Conservation (phyloP, 163 green algal species). For the Chloromonas sp. region DNA sequence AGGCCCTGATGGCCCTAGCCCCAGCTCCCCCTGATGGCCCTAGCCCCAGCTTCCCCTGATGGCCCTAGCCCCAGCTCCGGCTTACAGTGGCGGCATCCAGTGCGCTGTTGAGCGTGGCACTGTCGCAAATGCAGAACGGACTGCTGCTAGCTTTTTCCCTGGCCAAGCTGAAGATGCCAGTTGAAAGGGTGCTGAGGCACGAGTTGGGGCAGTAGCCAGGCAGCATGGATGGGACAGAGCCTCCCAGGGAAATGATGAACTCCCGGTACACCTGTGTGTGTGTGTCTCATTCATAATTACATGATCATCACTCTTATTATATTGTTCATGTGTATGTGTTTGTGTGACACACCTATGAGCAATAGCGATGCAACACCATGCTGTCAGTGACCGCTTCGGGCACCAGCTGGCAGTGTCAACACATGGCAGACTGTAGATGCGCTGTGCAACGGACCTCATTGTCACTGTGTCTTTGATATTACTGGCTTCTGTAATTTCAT, state of each 20-base stretch:
- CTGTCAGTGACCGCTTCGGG: too few species aligned
- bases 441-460: too few species aligned
- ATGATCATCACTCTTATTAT: not conserved
- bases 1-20: too few species aligned
- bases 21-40: too few species aligned
- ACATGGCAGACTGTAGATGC: too few species aligned
- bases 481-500: too few species aligned
- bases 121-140: not conserved
- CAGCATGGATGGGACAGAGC: not conserved
- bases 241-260: too few species aligned
- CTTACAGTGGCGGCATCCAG: not conserved
- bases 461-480: too few species aligned
- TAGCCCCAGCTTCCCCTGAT: too few species aligned
- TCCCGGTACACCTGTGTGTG: too few species aligned
- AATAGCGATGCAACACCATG: not conserved
- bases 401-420: too few species aligned
- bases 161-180: not conserved
- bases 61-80: not conserved
- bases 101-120: not conserved
- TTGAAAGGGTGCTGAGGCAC: not conserved
- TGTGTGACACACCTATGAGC: not conserved
- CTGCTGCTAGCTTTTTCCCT: not conserved
- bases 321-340: not conserved
- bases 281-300: not conserved
- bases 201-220: not conserved